phyloP scores from a whole-genome alignment of 2,329 filamentous ascomycete genomes.

The Colletotrichum endophyticum region DNA sequence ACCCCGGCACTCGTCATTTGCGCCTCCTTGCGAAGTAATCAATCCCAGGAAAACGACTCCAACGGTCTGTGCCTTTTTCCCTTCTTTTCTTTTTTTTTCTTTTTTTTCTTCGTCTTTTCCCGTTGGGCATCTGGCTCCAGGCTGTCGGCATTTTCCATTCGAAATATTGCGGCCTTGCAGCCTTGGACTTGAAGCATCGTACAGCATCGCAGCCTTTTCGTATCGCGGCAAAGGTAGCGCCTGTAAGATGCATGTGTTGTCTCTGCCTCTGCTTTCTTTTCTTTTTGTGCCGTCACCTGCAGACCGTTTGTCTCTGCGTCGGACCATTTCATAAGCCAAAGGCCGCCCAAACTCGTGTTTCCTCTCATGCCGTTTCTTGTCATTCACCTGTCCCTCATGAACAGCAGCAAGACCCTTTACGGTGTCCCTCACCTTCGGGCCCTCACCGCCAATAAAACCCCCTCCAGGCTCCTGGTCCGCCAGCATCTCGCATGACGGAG shows the following conservation, averaged over 20 bases:
- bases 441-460: not conserved
- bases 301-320: constrained; percentile 6
- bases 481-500: not conserved
- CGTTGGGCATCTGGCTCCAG: not conserved
- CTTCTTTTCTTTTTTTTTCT: not conserved
- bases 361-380: not conserved
- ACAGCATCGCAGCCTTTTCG: not conserved
- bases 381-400: not conserved
- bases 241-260: not conserved
- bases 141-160: not conserved
- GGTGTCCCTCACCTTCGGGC: not conserved
- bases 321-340: not conserved
- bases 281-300: not conserved
- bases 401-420: not conserved
- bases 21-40: constrained; percentile 4
- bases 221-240: not conserved
- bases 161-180: not conserved
- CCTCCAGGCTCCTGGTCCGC: not conserved
- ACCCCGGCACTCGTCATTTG: constrained; percentile 15
- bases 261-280: not conserved
- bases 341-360: not conserved
- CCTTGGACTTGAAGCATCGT: not conserved
- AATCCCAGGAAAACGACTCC: constrained; percentile 1
- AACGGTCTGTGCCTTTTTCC: constrained; percentile 9
- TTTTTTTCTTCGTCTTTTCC: not conserved